phyloP scores from a whole-genome alignment of 1,284 basidiomycete species.

The Blastosporella zonata region DNA sequence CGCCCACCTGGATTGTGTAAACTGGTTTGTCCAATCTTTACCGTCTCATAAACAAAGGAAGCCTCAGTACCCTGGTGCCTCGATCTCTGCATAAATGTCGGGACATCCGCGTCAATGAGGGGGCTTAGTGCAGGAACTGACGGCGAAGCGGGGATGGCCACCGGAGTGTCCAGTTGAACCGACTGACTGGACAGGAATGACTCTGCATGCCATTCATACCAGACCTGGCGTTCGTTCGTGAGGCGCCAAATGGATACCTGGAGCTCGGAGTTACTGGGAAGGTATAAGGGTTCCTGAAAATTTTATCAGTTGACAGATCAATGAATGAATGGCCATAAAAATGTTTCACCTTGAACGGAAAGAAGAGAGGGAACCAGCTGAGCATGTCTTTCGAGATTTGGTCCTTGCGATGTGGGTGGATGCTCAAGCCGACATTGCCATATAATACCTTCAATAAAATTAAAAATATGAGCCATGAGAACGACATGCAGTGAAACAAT shows the following conservation, averaged over 20 bases:
- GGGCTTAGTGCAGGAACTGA: slow-evolving; percentile 55
- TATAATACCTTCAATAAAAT: slow-evolving; percentile 60
- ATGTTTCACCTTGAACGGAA: slow-evolving; percentile 77
- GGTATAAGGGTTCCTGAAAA: slow-evolving; percentile 82
- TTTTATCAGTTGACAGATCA: slow-evolving; percentile 1
- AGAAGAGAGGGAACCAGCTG: slow-evolving; percentile 98
- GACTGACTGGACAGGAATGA: slow-evolving; percentile 66
- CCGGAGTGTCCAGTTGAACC: slow-evolving; percentile 19
- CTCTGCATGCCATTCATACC: slow-evolving; percentile 99
- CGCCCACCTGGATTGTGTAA: slow-evolving; percentile 89
- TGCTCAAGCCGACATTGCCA: slow-evolving; percentile 85
- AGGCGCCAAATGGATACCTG: slow-evolving; percentile 95
- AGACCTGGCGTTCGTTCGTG: slow-evolving; percentile 84
- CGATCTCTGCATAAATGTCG: slow-evolving; percentile 24
- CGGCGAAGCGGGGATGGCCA: slow-evolving; percentile 29
- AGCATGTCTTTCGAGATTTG: slow-evolving; percentile 91
- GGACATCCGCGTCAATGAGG: slow-evolving; percentile 57
- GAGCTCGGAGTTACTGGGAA: slow-evolving; percentile 89
- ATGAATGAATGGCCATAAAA: background rate
- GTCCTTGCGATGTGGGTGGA: slow-evolving; percentile 87
- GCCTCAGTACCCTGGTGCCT: slow-evolving; percentile 14
- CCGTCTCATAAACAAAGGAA: slow-evolving; percentile 31
- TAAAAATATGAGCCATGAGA: background rate
- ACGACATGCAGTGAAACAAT: background rate
- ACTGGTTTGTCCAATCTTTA: slow-evolving; percentile 92